A percentile compares a stretch with the other conserved stretches of the same genome.
Conservation (phyloP, 2,329 filamentous ascomycete genomes). For the Fusarium nodosum region DNA sequence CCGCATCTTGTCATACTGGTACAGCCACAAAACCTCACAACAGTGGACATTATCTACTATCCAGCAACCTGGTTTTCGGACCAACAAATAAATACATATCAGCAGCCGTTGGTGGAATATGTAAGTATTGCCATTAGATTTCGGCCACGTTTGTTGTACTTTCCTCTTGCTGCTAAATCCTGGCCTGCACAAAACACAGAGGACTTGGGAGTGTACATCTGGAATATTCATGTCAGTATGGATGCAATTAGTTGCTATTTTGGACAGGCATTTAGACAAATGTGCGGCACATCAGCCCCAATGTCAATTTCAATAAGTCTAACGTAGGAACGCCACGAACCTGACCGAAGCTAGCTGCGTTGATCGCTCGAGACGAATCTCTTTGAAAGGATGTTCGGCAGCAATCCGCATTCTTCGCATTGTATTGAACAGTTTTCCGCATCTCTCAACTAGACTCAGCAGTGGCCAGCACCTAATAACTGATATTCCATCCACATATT, state of each 20-base stretch:
- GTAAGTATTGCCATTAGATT: conserved; percentile 12
- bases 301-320: conserved; percentile 9
- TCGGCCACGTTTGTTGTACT: conserved; percentile 18
- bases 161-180: not conserved
- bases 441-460: not conserved
- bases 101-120: conserved; percentile 6
- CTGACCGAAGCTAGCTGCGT: conserved; percentile 9
- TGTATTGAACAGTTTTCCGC: conserved; percentile 18
- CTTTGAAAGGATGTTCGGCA: conserved; percentile 1
- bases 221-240: not conserved
- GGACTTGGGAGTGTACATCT: not conserved
- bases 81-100: conserved; percentile 20
- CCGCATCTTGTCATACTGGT: conserved; percentile 22
- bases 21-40: conserved; percentile 9
- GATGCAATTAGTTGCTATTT: not conserved
- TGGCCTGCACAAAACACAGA: not conserved
- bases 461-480: not conserved
- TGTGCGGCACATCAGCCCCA: conserved; percentile 12
- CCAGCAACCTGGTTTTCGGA: conserved; percentile 40
- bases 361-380: conserved; percentile 1
- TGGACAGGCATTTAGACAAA: conserved; percentile 3
- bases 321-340: conserved; percentile 9
- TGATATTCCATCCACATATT: conserved; percentile 6
- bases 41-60: conserved; percentile 19
- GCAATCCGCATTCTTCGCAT: conserved; percentile 20